Conservation (phyloP, 2,329 filamentous ascomycete genomes). For the Cladophialophora immunda region DNA sequence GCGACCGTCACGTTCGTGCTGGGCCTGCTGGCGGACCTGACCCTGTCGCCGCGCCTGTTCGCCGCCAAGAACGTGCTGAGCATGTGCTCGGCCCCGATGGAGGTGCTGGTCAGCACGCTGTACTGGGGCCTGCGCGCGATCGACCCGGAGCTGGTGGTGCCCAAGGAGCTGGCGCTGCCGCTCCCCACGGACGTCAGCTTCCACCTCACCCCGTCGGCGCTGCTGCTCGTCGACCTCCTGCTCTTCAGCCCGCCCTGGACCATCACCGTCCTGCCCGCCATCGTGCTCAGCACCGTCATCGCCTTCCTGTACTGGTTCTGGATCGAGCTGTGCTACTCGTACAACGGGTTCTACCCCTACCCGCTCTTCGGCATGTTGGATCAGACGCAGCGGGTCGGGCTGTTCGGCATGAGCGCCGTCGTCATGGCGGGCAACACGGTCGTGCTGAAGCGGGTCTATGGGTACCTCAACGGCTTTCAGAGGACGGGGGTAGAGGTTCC, state of each 20-base stretch:
- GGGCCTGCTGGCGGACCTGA: constrained; percentile 65
- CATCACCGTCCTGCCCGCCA: constrained; percentile 60
- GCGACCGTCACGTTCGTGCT: constrained; percentile 63
- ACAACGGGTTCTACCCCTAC: constrained; percentile 76
- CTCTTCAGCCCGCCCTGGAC: constrained; percentile 69
- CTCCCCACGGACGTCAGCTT: constrained; percentile 53
- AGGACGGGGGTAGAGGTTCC: constrained; percentile 28
- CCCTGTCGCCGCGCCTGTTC: constrained; percentile 62
- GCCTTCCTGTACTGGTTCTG: constrained; percentile 71
- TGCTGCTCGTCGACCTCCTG: constrained; percentile 64
- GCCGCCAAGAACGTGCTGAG: constrained; percentile 65
- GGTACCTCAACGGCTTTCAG: constrained; percentile 54
- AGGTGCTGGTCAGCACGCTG: constrained; percentile 66
- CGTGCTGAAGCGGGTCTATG: constrained; percentile 74
- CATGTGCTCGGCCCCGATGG: constrained; percentile 66
- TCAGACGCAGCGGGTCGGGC: constrained; percentile 69
- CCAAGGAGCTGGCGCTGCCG: constrained; percentile 38
- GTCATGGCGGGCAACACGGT: constrained; percentile 77
- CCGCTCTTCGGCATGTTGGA: constrained; percentile 78
- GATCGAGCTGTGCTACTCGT: constrained; percentile 67
- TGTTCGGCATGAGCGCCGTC: constrained; percentile 75
- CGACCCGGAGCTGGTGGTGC: constrained; percentile 42
- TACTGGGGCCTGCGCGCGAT: constrained; percentile 68
- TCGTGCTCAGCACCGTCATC: constrained; percentile 59
- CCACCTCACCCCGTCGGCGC: constrained; percentile 62